Base-by-base conservation (phyloP, 2,329 filamentous ascomycete genomes). In the Macrophomina pseudophaseolina region DNA sequence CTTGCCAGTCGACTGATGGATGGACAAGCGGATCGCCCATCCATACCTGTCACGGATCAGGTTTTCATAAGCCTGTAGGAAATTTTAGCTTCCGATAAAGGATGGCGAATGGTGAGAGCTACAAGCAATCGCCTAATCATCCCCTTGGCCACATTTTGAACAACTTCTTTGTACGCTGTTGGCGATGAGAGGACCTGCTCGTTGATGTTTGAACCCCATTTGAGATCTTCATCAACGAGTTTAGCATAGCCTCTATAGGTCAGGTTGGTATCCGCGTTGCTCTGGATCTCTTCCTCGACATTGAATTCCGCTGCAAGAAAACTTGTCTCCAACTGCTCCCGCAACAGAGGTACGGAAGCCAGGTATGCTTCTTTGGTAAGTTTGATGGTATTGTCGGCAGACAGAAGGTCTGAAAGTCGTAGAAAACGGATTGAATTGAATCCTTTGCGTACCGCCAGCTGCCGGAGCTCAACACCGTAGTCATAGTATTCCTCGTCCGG, bases 1-100 rank as follows among this genome's bases (percentile, higher is more conserved):
- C 23, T 38, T 30, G 12, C 65, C 65, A n/a, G 65, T 64, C 14
- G 65, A 67, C 9, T 48, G 65, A 42, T 67, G 65, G 49, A 67
- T 67, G 5, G 65, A 67, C 32, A 67, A 35, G 14, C 65, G 58
- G n/a, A 67, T 52, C 8, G 38, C 35, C 18, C 30, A n/a, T 16
- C 28, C 48, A 46, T 33, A 65, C 42, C 44, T 54, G n/a, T n/a
- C 14, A 5, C 33, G 32, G 16, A 65, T 35, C n/a, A 65, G 32
- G 5, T 23, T 23, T 18, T 49, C 49, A 16, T 53, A 65, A 35
- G 62, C 46, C 62, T 65, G 23, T 14, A 40, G 23, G 49, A 14
- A 5, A 52, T n/a, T 4, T 32, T 32, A 30, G 49, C 30, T 12
- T n/a, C 12, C 8, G 5, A 32, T 28, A 5, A 7, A 16, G 16